A percentile compares a stretch with the other conserved stretches of the same genome.
These are phyloP conservation scores for Phaeosphaeriaceae sp. DNA, from an alignment of 2,329 filamentous ascomycete genomes.

Conservation along the genomic window DNA sequence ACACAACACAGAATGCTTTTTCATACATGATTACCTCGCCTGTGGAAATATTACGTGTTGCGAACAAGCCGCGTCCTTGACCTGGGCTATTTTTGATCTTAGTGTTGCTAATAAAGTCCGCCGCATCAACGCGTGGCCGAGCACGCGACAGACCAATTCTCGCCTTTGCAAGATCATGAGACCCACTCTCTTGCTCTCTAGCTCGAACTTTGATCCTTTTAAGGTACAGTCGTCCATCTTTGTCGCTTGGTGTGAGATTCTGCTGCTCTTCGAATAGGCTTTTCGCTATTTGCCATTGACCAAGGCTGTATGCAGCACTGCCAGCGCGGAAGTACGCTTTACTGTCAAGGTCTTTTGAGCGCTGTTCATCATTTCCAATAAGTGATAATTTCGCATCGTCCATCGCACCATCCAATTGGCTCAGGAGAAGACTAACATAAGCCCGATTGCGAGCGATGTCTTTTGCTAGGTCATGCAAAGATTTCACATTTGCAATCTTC, in stretches of 20 bases:
- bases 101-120: slow-evolving; percentile 54
- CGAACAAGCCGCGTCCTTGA: slow-evolving; percentile 60
- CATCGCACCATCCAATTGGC: slow-evolving; percentile 39
- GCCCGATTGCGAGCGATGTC: slow-evolving; percentile 47
- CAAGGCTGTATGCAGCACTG: slow-evolving; percentile 54
- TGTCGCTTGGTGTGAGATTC: slow-evolving; percentile 39
- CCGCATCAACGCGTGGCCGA: slow-evolving; percentile 56
- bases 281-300: slow-evolving; percentile 47
- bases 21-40: slow-evolving; percentile 63
- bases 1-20: slow-evolving; percentile 58
- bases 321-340: slow-evolving; percentile 56
- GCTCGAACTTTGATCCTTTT: slow-evolving; percentile 27
- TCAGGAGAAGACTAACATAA: slow-evolving; percentile 39
- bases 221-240: slow-evolving; percentile 38
- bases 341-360: slow-evolving; percentile 44
- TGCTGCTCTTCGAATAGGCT: slow-evolving; percentile 44
- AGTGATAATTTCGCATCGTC: slow-evolving; percentile 38
- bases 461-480: slow-evolving; percentile 26
- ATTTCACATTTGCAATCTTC: slow-evolving; percentile 28
- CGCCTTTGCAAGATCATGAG: slow-evolving; percentile 48
- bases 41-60: slow-evolving; percentile 53
- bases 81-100: slow-evolving; percentile 49
- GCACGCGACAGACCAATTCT: slow-evolving; percentile 45
- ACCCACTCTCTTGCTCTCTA: slow-evolving; percentile 50
- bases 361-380: slow-evolving; percentile 29